Evolutionary conservation across 108 stramenopile genomes (phyloP).

Genomic region (Nitzschia inconspicua): DNA sequence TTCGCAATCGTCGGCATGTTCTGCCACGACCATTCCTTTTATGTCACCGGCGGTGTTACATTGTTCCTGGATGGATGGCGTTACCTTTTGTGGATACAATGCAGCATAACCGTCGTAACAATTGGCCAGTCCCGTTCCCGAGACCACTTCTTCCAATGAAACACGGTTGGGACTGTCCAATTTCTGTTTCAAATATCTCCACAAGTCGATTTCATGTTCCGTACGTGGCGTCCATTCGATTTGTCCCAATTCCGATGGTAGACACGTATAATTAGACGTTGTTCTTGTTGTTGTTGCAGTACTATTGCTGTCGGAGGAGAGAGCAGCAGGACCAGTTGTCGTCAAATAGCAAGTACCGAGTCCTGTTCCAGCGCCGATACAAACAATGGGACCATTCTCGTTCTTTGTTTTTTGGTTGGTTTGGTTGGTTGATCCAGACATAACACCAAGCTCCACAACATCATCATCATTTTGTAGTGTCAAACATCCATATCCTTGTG

Average conservation of each 20-base stretch:
- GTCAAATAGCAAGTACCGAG: constrained; percentile 84
- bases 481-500: constrained; percentile 85
- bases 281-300: neutral
- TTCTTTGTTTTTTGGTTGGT: constrained; percentile 27
- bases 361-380: constrained; percentile 89
- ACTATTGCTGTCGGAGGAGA: no score
- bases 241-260: constrained; percentile 88
- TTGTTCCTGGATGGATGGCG: constrained; percentile 46
- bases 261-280: constrained; percentile 55
- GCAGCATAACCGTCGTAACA: constrained; percentile 81
- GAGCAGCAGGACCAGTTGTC: constrained; percentile 1
- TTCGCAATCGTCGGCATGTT: constrained; percentile 27
- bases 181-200: constrained; percentile 49
- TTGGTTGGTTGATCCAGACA: neutral
- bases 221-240: constrained; percentile 73
- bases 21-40: constrained; percentile 51
- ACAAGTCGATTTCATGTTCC: constrained; percentile 56
- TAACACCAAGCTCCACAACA: constrained; percentile 35
- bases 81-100: constrained; percentile 59
- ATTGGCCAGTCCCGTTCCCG: constrained; percentile 83
- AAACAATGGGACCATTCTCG: constrained; percentile 58
- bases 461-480: constrained; percentile 50
- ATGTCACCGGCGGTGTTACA: constrained; percentile 42
- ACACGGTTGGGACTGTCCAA: constrained; percentile 50
- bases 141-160: constrained; percentile 84